Evolutionary conservation across 768 basidiomycete genomes (phyloP).

Genomic region (Leccinum incarnatum): DNA sequence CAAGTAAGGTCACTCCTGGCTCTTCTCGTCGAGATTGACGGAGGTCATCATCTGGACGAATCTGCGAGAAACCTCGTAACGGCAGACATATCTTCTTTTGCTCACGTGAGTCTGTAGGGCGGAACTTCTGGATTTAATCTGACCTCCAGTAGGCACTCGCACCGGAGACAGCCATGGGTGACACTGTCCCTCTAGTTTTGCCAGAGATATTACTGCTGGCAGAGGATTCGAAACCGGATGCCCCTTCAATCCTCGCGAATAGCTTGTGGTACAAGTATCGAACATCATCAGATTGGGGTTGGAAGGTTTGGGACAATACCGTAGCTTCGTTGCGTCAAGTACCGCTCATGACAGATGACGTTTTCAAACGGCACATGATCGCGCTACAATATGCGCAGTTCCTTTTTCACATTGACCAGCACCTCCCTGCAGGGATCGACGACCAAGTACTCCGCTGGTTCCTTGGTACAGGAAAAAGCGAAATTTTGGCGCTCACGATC

Average conservation of each 20-base stretch:
- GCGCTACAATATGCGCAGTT: constrained; percentile 69
- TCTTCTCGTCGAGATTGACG: constrained; percentile 64
- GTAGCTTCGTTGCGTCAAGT: constrained; percentile 72
- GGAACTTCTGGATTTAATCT: background rate
- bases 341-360: constrained; percentile 51
- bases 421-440: constrained; percentile 72
- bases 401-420: constrained; percentile 70
- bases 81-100: constrained; percentile 59
- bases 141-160: constrained; percentile 36
- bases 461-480: constrained; percentile 60
- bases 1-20: constrained; percentile 65
- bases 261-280: constrained; percentile 83
- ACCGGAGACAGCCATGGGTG: constrained; percentile 35
- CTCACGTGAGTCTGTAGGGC: constrained; percentile 44
- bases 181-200: constrained; percentile 36
- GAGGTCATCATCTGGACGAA: constrained; percentile 51
- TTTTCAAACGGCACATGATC: constrained; percentile 44
- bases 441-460: constrained; percentile 72
- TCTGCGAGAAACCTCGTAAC: constrained; percentile 57
- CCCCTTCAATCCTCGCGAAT: constrained; percentile 68
- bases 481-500: constrained; percentile 53
- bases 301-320: constrained; percentile 83
- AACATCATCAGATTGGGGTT: constrained; percentile 68
- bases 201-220: constrained; percentile 71
- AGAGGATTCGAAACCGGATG: constrained; percentile 55